A percentile compares a stretch with the other conserved stretches of the same genome.
Conservation (phyloP, 305 asterid species). For the Fraxinus floribunda region DNA sequence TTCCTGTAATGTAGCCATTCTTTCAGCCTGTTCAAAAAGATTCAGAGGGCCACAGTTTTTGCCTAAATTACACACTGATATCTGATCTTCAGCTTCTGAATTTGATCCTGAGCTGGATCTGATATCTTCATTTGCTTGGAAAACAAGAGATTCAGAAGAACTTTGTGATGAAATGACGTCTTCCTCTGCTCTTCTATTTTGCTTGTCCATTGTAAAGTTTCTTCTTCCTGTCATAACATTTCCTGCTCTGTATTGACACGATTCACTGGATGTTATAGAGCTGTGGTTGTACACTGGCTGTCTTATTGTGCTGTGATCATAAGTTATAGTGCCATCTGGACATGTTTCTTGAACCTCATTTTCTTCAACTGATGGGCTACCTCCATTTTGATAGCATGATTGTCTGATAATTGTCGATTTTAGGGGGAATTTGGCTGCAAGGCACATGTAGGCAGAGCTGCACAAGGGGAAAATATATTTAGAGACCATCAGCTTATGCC, state of each 20-base stretch:
- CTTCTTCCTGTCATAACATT: constrained; percentile 29
- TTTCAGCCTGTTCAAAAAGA: constrained; percentile 41
- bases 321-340: constrained; percentile 63
- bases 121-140: constrained; percentile 66
- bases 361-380: constrained; percentile 43
- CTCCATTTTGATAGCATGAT: constrained; percentile 29
- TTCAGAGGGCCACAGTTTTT: constrained; percentile 29
- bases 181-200: constrained; percentile 44
- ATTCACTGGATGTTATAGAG: constrained; percentile 40
- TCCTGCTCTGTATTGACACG: constrained; percentile 32
- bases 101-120: constrained; percentile 81
- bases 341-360: constrained; percentile 56
- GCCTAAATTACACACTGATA: constrained; percentile 40
- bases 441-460: constrained; percentile 95
- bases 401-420: constrained; percentile 32
- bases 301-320: constrained; percentile 36
- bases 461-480: constrained; percentile 25
- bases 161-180: constrained; percentile 75
- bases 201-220: constrained; percentile 32
- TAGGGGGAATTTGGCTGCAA: constrained; percentile 79
- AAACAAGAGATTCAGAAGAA: constrained; percentile 64
- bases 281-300: constrained; percentile 37
- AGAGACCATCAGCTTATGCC: constrained; percentile 13
- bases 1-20: constrained; percentile 41
- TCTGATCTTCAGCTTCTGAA: constrained; percentile 66